Evolutionary conservation across 176 grass and related monocot genomes (phyloP), one percentile per base, ranked within the genome.

Genomic region (Chrysopogon serrulatus): DNA sequence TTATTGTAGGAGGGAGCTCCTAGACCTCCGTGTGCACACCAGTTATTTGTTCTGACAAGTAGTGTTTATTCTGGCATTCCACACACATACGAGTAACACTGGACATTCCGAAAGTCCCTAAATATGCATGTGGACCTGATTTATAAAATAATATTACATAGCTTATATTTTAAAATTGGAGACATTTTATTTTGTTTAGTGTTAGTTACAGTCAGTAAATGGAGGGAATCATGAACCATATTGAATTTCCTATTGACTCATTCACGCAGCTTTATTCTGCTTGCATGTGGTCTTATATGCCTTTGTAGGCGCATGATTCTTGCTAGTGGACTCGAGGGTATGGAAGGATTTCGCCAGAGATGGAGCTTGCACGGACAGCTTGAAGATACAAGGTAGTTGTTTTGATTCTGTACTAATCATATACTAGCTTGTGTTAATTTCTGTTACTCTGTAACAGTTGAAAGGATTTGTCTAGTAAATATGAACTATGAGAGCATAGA

Each of bases 331-430:
- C 81, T 90, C 74, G 81, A 61, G 87, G 90, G 92, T 42, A 94
- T 94, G 92, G 92, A 94, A 74, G 92, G 92, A 85, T 94, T 94
- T 85, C 77, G 90, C 63, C 92, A 94, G 81, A 85, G 92, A 83
- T 94, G 92, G 92, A 94, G 92, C 74, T 92, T 94, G 73, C 90
- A 94, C 24, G 92, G 92, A 70, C 90, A 90, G 76, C 81, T 92
- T 1, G 87, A 69, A 32, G 92, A 94, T 80, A 90, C 85, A 32
- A 90, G 86, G 92, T 92, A 90, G 14, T 72, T 89, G 30, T 68
- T 87, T 79, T 61, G 53, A 36, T 60, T 79, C 41, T 67, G 27
- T 35, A 9, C n/a, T 10, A 15, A 21, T 64, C 39, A 79, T n/a
- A 42, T 37, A 33, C n/a, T 66, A 30, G 12, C 8, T 73, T 72